Evolutionary conservation across 2,329 filamentous ascomycete species (phyloP), one percentile per base, ranked within the genome.

Genomic region (Aspergillus terreus): DNA sequence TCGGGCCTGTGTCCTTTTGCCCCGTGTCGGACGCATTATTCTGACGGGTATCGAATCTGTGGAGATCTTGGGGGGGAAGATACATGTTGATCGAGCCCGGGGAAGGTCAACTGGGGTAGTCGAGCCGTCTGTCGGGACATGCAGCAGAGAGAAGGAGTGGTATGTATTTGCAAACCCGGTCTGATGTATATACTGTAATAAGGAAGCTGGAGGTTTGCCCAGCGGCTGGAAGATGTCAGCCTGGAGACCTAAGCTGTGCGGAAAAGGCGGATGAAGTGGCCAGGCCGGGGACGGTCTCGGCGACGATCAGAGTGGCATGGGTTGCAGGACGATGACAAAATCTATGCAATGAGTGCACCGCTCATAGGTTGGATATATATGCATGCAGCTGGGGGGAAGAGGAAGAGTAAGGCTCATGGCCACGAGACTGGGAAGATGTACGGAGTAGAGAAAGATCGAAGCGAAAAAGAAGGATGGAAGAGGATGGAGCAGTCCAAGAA

Each of bases 21-120:
- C 23, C 35, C 35, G 35, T 38, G 14, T 25, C 27, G 33, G 44
- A 19, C 14, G 47, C 40, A 23, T 27, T 46, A 47, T 46, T 46
- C 46, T 59, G 57, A 53, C 60, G 55, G 49, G 51, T 49, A 41
- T 49, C 47, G 35, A 62, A 51, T 52, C 35, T n/a, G 35, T 53
- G 54, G 30, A 52, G 55, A 42, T 50, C 33, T 32, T 58, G 55
- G 44, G 44, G 30, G 45, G 60, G 56, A 53, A 63, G 54, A 48
- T 56, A 58, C 60, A 63, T 63, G 42, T 46, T 61, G 40, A 10
- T 15, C 40, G 40, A 42, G 3, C 40, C 40, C 14, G 40, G 40
- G 7, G 6, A 42, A 42, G 19, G 40, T 19, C 6, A 42, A 17
- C 6, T 11, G 19, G 40, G 4, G 14, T 17, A 42, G 40, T 42